Percentiles rank a stretch among this genome's conserved stretches.
These are phyloP conservation scores for Euphrasia arctica DNA, from an alignment of 305 asterid genomes.

Conservation along the genomic window DNA sequence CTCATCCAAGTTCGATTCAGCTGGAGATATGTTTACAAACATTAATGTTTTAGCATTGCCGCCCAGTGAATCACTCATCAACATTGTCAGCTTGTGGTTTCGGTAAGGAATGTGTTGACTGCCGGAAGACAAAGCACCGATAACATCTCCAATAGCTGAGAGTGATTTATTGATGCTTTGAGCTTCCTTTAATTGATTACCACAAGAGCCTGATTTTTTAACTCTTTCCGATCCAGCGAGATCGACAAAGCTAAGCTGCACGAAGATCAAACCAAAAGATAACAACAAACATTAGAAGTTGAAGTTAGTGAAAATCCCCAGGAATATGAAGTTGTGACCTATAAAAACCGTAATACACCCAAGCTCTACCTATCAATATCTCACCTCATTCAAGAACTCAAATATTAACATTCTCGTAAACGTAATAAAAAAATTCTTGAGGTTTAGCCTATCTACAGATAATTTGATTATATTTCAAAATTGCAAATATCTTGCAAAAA, in stretches of 20 bases:
- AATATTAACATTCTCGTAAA: background rate
- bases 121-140: slow-evolving; percentile 75
- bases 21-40: slow-evolving; percentile 93
- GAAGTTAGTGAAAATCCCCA: background rate
- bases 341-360: background rate
- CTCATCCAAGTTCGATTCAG: slow-evolving; percentile 93
- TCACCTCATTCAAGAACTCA: background rate
- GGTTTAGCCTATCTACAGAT: too few relatives aligned
- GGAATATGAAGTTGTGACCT: background rate
- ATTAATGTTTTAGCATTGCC: slow-evolving; percentile 95
- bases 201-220: slow-evolving; percentile 89
- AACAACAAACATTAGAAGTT: background rate
- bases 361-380: background rate
- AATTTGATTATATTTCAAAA: too few relatives aligned
- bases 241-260: slow-evolving; percentile 96
- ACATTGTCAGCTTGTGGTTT: slow-evolving; percentile 92
- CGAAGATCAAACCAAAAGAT: slow-evolving; percentile 15
- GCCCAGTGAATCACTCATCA: slow-evolving; percentile 97
- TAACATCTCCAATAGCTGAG: slow-evolving; percentile 96
- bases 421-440: too few relatives aligned
- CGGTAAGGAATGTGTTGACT: slow-evolving; percentile 93
- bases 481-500: too few relatives aligned
- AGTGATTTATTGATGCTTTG: slow-evolving; percentile 97
- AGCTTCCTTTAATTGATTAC: slow-evolving; percentile 86
- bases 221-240: slow-evolving; percentile 98